Evolutionary conservation across 2,329 filamentous ascomycete genomes (phyloP), one percentile per base, ranked within the genome.

Genomic region (Beauveria sp.): DNA sequence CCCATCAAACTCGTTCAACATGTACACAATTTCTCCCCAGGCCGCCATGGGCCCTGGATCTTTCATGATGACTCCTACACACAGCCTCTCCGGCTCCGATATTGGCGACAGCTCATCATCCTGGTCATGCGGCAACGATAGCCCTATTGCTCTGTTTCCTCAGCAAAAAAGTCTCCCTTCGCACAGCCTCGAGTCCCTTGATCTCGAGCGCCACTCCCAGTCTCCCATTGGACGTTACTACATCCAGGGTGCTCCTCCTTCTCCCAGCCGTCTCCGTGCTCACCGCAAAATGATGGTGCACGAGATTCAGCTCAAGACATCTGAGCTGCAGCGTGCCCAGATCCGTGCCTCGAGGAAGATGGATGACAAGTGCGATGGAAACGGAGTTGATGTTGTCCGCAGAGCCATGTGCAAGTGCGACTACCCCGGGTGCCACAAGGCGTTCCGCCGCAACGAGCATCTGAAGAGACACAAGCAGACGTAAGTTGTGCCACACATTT

Each of bases 371-470:
- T 60, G 67, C 2, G 70, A 74, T 10, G 63, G 67, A 20, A 63
- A 65, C 1, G 66, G 66, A 5, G 69, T 75, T 12, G 72, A 75
- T n/a, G 71, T 75, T 14, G 72, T 75, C 12, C 71, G 71, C n/a
- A 65, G 72, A 51, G 72, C 71, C 65, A 76, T 72, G 70, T 79
- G 70, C 72, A 74, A 76, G 63, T 83, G 80, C 64, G 71, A 76
- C 18, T 75, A 78, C 37, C 73, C 73, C 7, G 74, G 74, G 30
- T 84, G 81, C 68, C 68, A 75, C 64, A 79, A 78, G 65, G 76
- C 75, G 0, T 83, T 80, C 63, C 78, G 79, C 65, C 75, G 81
- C 60, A 79, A 78, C 26, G 82, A 84, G 68, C 82, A 84, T 63
- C 70, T 84, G 20, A 84, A 83, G 71, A 76, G 82, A 30, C 82